phyloP scores from a whole-genome alignment of 148 eudicot species.

The Dysphania ambrosioides region DNA sequence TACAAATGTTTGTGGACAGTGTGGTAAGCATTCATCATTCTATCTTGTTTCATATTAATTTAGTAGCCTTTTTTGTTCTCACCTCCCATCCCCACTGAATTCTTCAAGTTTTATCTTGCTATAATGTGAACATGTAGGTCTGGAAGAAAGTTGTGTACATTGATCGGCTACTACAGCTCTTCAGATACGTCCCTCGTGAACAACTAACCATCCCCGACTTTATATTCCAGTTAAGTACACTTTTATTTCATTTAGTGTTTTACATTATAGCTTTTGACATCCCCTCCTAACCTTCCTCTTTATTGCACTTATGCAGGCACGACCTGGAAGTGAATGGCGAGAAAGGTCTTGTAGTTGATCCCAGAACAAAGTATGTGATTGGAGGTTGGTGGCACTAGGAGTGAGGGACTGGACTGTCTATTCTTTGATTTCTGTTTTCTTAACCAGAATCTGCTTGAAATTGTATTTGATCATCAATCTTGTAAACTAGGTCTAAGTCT shows the following conservation, averaged over 20 bases:
- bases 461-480: not conserved
- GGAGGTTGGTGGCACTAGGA: not conserved
- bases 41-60: not conserved
- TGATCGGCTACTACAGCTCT: constrained; percentile 86
- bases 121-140: constrained; percentile 41
- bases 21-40: constrained; percentile 54
- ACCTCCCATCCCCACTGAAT: constrained; percentile 1
- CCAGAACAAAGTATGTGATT: constrained; percentile 72
- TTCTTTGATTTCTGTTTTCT: constrained; percentile 2
- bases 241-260: not conserved
- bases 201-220: constrained; percentile 93
- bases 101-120: not conserved
- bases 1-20: constrained; percentile 74
- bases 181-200: constrained; percentile 91
- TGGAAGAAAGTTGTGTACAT: constrained; percentile 96
- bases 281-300: not conserved
- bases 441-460: constrained; percentile 5
- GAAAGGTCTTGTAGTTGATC: constrained; percentile 83
- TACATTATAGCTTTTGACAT: not conserved
- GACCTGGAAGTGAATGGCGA: constrained; percentile 98
- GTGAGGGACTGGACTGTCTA: constrained; percentile 6
- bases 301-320: constrained; percentile 50
- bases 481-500: constrained; percentile 19
- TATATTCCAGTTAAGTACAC: constrained; percentile 67
- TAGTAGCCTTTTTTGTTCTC: not conserved